Evolutionary conservation across 805 yeast genomes (phyloP), one percentile per base, ranked within the genome.

Genomic region (Saccharomycopsis fermentans): DNA sequence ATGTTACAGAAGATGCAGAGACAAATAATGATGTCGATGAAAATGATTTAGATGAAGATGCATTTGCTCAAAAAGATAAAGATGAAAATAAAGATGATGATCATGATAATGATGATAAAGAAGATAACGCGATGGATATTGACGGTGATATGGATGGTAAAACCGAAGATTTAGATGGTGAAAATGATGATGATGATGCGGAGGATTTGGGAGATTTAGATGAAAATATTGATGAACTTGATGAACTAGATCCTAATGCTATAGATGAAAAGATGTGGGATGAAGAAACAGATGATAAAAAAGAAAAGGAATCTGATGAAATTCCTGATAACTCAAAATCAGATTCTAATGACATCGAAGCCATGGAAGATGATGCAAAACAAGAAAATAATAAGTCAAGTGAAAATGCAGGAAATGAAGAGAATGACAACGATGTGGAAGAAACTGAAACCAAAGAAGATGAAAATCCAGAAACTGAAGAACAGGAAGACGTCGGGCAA

Each of bases 201-300:
- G 82, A 82, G 6, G 81, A 82, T 3, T 83, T 81, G 0, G 82
- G 84, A 5, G 85, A 88, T 2, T 67, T 88, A 58, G 97, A 91
- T 67, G 97, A 91, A 63, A 92, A 90, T 67, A 78, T 90, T 48
- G 97, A 92, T 63, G 88, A 91, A 66, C 73, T 92, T 35, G 96
- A 88, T 69, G 96, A 90, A 58, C 76, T 86, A 63, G 98, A 91
- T 75, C 96, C 96, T 1, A 89, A 90, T 71, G 96, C 96, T 2
- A 82, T 92, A 55, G 98, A 92, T 69, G 97, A 92, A 64, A 92
- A 90, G 72, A 90, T 90, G 96, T 92, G 98, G 96, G 94, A 92
- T 67, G 97, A 91, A 66, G 90, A 92, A 68, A 87, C 86, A 12
- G 79, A 83, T 16, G 81, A 81, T 63, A 78, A 81, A 21, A 87